Percentiles rank a stretch among this genome's conserved stretches.
These are phyloP conservation scores for Lipomyces spencermartinsiae DNA, from an alignment of 805 yeast genomes.

Conservation along the genomic window DNA sequence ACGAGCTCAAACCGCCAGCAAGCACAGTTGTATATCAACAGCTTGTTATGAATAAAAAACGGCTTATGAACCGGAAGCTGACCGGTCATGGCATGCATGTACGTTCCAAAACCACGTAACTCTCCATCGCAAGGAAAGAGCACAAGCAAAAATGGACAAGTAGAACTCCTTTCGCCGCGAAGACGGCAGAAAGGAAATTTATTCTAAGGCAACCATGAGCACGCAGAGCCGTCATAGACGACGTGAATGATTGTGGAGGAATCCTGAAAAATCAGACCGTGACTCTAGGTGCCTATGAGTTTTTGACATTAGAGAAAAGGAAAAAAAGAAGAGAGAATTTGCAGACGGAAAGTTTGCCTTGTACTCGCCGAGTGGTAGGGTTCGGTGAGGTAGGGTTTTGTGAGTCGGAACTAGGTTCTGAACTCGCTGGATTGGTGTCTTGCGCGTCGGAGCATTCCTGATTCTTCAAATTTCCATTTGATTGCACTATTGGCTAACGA, in stretches of 20 bases:
- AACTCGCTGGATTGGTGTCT: no score
- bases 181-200: not conserved
- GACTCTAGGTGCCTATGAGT: conserved; percentile 16
- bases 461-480: no score
- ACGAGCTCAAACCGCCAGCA: no score
- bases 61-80: no score
- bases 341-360: not conserved
- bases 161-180: conserved; percentile 4
- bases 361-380: not conserved
- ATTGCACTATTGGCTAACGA: no score
- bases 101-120: conserved; percentile 15
- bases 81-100: not conserved
- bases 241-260: conserved; percentile 10
- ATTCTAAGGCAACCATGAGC: conserved; percentile 16
- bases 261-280: not conserved
- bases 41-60: no score
- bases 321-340: not conserved
- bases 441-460: no score
- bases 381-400: not conserved
- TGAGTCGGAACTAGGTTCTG: not conserved
- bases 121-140: not conserved
- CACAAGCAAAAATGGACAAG: conserved; percentile 3
- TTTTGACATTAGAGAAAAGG: conserved; percentile 6
- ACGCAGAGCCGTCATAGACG: conserved; percentile 19
- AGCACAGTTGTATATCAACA: no score